Evolutionary conservation across 495 filamentous ascomycete genomes (phyloP).

Genomic region (Neurospora terricola): DNA sequence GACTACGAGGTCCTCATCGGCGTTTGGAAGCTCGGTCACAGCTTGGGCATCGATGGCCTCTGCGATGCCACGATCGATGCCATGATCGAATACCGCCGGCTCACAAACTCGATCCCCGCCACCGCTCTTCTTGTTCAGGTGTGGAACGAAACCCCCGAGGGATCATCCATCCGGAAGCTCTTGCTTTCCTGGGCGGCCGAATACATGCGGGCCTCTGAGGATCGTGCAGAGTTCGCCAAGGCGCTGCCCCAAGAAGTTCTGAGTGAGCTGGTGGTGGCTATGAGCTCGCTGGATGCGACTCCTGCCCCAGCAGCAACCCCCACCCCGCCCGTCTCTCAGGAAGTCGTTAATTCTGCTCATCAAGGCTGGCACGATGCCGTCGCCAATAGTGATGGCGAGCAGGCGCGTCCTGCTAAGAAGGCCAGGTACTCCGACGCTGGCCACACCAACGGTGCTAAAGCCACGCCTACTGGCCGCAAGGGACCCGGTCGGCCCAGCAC

Average conservation of each 20-base stretch:
- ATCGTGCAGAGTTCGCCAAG: slow-evolving; percentile 39
- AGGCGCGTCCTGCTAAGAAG: slow-evolving; percentile 22
- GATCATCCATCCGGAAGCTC: slow-evolving; percentile 42
- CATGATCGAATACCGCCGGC: slow-evolving; percentile 39
- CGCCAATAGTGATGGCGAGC: slow-evolving; percentile 19
- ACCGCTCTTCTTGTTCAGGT: slow-evolving; percentile 42
- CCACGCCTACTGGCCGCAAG: slow-evolving; percentile 1
- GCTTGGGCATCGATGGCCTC: slow-evolving; percentile 42
- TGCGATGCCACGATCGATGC: slow-evolving; percentile 40
- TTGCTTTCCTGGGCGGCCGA: slow-evolving; percentile 47
- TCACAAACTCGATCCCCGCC: slow-evolving; percentile 39
- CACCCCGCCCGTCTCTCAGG: background rate
- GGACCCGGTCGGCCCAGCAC: slow-evolving; percentile 6
- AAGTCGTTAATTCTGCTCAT: slow-evolving; percentile 6
- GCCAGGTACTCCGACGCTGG: slow-evolving; percentile 25
- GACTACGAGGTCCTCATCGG: slow-evolving; percentile 40
- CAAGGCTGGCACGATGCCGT: slow-evolving; percentile 28
- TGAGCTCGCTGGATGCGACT: slow-evolving; percentile 35
- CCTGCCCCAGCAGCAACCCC: slow-evolving; percentile 8
- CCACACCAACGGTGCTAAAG: background rate
- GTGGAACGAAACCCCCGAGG: slow-evolving; percentile 45
- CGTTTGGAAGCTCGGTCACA: slow-evolving; percentile 41
- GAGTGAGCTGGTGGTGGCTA: slow-evolving; percentile 45
- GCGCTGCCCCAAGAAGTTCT: slow-evolving; percentile 45
- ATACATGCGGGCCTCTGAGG: slow-evolving; percentile 42